These are phyloP conservation scores for Exophiala alcalophila DNA, from an alignment of 2,329 filamentous ascomycete species.

Conservation along the genomic window DNA sequence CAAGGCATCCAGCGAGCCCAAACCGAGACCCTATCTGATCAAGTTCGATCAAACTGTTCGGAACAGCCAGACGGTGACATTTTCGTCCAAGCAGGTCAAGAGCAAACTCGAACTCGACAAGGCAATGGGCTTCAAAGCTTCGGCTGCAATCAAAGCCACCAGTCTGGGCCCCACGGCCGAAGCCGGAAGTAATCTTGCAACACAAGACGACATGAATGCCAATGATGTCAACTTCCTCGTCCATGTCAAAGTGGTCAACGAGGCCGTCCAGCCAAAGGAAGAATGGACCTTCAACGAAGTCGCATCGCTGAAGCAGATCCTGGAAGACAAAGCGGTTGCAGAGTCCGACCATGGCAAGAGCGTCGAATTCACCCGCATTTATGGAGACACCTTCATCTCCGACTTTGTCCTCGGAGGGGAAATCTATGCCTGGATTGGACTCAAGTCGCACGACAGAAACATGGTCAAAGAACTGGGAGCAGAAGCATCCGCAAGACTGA, in stretches of 20 bases:
- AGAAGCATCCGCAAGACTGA: conserved; percentile 8
- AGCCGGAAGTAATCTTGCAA: conserved; percentile 7
- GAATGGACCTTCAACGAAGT: conserved; percentile 13
- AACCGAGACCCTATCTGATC: conserved; percentile 10
- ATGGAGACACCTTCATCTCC: conserved; percentile 12
- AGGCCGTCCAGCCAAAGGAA: conserved; percentile 9
- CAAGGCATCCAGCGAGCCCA: neutral
- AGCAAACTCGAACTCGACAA: conserved; percentile 11
- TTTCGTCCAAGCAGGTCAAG: conserved; percentile 12
- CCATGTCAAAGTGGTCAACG: conserved; percentile 15
- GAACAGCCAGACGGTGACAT: conserved; percentile 9
- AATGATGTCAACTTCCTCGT: conserved; percentile 14
- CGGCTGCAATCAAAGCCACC: conserved; percentile 11
- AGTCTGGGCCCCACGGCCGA: conserved; percentile 5
- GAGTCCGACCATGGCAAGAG: neutral
- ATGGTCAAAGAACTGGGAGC: conserved; percentile 3
- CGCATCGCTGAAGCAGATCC: neutral
- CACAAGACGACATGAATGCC: conserved; percentile 2
- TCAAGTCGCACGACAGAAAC: conserved; percentile 10
- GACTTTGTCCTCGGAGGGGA: conserved; percentile 13
- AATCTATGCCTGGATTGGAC: conserved; percentile 10
- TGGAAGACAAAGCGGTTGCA: neutral
- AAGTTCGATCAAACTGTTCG: conserved; percentile 9
- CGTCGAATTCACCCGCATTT: conserved; percentile 8
- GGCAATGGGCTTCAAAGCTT: conserved; percentile 11